phyloP scores from a whole-genome alignment of 306 rosid genomes.

The Castanopsis chinensis region DNA sequence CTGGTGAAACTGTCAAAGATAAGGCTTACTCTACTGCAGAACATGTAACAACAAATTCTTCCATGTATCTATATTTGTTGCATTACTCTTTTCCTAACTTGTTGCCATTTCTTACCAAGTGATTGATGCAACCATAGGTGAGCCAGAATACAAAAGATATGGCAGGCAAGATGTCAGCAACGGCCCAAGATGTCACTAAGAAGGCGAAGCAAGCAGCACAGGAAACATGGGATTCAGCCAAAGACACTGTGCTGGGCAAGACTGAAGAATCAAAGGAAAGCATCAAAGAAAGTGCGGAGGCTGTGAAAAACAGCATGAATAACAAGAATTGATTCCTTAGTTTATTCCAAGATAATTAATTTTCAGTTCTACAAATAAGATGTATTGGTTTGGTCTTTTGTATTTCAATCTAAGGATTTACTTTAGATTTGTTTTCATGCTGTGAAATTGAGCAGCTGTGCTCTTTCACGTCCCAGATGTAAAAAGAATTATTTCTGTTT shows the following conservation, averaged over 20 bases:
- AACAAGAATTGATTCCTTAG: constrained; percentile 27
- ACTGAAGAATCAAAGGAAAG: constrained; percentile 46
- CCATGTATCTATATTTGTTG: background rate
- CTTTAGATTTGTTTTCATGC: background rate
- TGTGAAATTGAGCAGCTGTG: background rate
- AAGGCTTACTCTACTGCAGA: constrained; percentile 44
- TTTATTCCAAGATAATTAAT: background rate
- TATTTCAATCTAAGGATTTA: too few species aligned
- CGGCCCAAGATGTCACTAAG: constrained; percentile 51
- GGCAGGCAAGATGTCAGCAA: constrained; percentile 33
- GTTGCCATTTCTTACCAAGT: background rate
- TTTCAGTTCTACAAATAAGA: background rate
- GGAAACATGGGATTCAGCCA: constrained; percentile 67
- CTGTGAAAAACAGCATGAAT: constrained; percentile 55
- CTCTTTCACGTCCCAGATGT: background rate
- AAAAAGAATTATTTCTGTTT: background rate
- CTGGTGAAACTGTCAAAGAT: constrained; percentile 39
- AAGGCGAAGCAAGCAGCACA: constrained; percentile 68
- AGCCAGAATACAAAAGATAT: constrained; percentile 33
- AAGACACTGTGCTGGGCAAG: constrained; percentile 45
- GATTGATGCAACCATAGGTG: constrained; percentile 31
- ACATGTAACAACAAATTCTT: constrained; percentile 27
- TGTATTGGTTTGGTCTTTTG: too few species aligned
- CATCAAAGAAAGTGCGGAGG: constrained; percentile 49
- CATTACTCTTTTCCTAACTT: background rate